Percentiles rank a stretch among this genome's conserved stretches.
Conservation (phyloP, 2,329 filamentous ascomycete species). For the Fusarium proliferatum region DNA sequence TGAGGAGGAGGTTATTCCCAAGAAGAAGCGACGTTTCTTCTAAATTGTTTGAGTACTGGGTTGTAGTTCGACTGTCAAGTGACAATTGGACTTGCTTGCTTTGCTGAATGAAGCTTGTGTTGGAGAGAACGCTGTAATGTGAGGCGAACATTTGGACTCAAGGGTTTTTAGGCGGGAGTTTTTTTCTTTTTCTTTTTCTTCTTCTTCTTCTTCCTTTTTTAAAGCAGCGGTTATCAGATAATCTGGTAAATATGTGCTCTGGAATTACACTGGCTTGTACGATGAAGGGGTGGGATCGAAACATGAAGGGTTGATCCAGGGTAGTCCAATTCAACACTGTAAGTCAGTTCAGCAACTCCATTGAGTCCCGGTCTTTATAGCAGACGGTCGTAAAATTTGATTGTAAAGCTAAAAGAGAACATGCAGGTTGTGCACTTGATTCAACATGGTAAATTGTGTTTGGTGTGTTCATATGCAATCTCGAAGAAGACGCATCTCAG, state of each 20-base stretch:
- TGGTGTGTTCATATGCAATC: no score
- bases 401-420: fast-evolving
- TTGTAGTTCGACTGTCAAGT: neutral
- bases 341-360: neutral
- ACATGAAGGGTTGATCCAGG: neutral
- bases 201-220: neutral
- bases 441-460: no score
- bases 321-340: neutral
- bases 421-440: no score
- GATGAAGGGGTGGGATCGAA: neutral
- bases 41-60: neutral
- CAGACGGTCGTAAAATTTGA: neutral
- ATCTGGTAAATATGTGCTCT: neutral
- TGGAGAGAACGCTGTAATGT: neutral
- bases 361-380: neutral
- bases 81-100: neutral
- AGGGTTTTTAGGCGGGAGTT: neutral
- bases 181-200: neutral
- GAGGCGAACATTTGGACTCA: neutral
- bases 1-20: conserved; percentile 5
- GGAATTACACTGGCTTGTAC: neutral
- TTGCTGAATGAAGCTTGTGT: neutral
- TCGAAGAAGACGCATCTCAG: no score
- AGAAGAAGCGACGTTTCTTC: conserved; percentile 39
- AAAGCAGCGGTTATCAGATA: neutral